A percentile compares a stretch with the other conserved stretches of the same genome.
These are phyloP conservation scores for Glonium stellatum DNA, from an alignment of 495 filamentous ascomycete genomes.

Conservation along the genomic window DNA sequence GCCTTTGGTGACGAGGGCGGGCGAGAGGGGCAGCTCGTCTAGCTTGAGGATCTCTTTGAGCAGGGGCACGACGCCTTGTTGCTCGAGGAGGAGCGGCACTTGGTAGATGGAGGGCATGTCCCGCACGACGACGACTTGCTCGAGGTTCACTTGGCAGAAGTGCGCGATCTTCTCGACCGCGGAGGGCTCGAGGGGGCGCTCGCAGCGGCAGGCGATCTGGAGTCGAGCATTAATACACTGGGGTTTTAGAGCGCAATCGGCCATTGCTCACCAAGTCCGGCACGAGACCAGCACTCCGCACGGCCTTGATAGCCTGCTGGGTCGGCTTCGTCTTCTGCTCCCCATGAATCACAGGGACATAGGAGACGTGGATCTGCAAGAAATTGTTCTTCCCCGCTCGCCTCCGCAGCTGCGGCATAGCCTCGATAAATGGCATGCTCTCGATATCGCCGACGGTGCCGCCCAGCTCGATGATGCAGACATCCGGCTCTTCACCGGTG, in stretches of 20 bases:
- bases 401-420: slow-evolving; percentile 67
- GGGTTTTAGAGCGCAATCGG: slow-evolving; percentile 5
- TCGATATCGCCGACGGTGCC: slow-evolving; percentile 90
- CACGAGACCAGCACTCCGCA: slow-evolving; percentile 70
- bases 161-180: slow-evolving; percentile 83
- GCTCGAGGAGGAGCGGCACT: slow-evolving; percentile 79
- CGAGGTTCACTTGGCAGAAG: slow-evolving; percentile 71
- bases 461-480: slow-evolving; percentile 81
- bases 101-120: slow-evolving; percentile 86
- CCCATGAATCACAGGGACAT: slow-evolving; percentile 61
- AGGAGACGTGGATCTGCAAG: slow-evolving; percentile 74
- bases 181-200: slow-evolving; percentile 57
- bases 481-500: slow-evolving; percentile 70
- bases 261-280: slow-evolving; percentile 62
- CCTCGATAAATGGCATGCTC: slow-evolving; percentile 82
- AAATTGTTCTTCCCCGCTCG: slow-evolving; percentile 74
- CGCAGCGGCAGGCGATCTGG: slow-evolving; percentile 87
- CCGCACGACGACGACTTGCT: slow-evolving; percentile 79
- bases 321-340: slow-evolving; percentile 98
- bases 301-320: slow-evolving; percentile 76
- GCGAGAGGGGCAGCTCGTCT: slow-evolving; percentile 42
- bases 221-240: slow-evolving; percentile 4
- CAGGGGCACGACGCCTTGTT: slow-evolving; percentile 62
- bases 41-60: slow-evolving; percentile 57
- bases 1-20: slow-evolving; percentile 50